Evolutionary conservation across 768 basidiomycete species (phyloP).

Genomic region (Leccinum variicolor): DNA sequence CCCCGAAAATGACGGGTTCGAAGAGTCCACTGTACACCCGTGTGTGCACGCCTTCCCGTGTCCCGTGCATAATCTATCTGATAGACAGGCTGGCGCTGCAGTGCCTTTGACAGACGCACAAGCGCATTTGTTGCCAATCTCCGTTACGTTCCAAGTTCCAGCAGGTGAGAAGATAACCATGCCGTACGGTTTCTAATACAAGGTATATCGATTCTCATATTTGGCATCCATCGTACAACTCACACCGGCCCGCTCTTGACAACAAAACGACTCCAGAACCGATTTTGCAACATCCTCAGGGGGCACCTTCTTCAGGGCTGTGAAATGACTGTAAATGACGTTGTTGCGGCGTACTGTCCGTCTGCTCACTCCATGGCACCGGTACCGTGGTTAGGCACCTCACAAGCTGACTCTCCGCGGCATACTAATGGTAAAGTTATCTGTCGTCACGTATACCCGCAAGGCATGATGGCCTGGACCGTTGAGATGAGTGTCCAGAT

Average conservation of each 20-base stretch:
- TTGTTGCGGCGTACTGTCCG: not conserved
- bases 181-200: slow-evolving; percentile 25
- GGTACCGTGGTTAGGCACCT: slow-evolving; percentile 20
- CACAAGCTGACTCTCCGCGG: slow-evolving; percentile 15
- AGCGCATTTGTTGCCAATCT: not conserved
- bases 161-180: slow-evolving; percentile 12
- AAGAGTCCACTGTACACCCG: not conserved
- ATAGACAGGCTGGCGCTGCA: not conserved
- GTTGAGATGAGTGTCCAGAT: not conserved
- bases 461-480: slow-evolving; percentile 5
- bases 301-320: slow-evolving; percentile 16
- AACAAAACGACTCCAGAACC: slow-evolving; percentile 4
- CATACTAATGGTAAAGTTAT: slow-evolving; percentile 7
- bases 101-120: slow-evolving; percentile 1
- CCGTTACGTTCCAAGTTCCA: slow-evolving; percentile 1
- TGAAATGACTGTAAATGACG: slow-evolving; percentile 15
- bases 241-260: slow-evolving; percentile 12
- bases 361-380: slow-evolving; percentile 23
- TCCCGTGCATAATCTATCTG: not conserved
- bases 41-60: slow-evolving; percentile 4
- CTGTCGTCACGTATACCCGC: slow-evolving; percentile 6
- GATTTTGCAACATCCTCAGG: slow-evolving; percentile 1
- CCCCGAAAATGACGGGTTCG: slow-evolving; percentile 6
- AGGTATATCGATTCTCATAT: slow-evolving; percentile 23
- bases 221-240: slow-evolving; percentile 15